phyloP scores from a whole-genome alignment of 805 yeast genomes.

The Yamadazyma sp. region DNA sequence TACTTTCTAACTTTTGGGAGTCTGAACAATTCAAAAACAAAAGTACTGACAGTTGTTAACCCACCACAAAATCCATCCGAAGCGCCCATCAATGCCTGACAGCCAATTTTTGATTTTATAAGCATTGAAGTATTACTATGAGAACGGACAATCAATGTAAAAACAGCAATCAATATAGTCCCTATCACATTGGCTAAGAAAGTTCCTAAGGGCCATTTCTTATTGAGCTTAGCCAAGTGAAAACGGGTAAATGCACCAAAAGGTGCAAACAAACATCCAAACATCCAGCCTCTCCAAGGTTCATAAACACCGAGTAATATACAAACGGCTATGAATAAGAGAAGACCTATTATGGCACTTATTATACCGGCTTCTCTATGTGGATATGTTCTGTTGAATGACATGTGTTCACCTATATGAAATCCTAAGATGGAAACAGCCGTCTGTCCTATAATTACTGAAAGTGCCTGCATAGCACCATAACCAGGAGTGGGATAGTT shows the following conservation, averaged over 20 bases:
- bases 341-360: slow-evolving; percentile 20
- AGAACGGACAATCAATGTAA: slow-evolving; percentile 47
- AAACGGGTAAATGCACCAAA: slow-evolving; percentile 63
- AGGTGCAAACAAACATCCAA: slow-evolving; percentile 66
- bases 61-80: slow-evolving; percentile 70
- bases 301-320: slow-evolving; percentile 40
- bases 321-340: slow-evolving; percentile 28
- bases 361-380: neutral
- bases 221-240: slow-evolving; percentile 52
- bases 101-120: slow-evolving; percentile 30
- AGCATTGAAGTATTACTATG: slow-evolving; percentile 23
- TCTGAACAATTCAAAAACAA: slow-evolving; percentile 59
- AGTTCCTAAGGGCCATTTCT: slow-evolving; percentile 54
- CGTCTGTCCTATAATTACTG: slow-evolving; percentile 59
- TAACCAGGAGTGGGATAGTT: slow-evolving; percentile 63
- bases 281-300: slow-evolving; percentile 67
- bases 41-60: slow-evolving; percentile 74
- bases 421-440: slow-evolving; percentile 60
- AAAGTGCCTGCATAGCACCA: slow-evolving; percentile 72
- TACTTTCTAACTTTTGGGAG: slow-evolving; percentile 34
- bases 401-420: slow-evolving; percentile 51
- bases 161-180: slow-evolving; percentile 39
- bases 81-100: slow-evolving; percentile 54
- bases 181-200: slow-evolving; percentile 49
- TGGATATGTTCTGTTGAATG: slow-evolving; percentile 21